These are phyloP conservation scores for Melampsora larici-populina DNA, from an alignment of 1,284 basidiomycete genomes.

Conservation along the genomic window DNA sequence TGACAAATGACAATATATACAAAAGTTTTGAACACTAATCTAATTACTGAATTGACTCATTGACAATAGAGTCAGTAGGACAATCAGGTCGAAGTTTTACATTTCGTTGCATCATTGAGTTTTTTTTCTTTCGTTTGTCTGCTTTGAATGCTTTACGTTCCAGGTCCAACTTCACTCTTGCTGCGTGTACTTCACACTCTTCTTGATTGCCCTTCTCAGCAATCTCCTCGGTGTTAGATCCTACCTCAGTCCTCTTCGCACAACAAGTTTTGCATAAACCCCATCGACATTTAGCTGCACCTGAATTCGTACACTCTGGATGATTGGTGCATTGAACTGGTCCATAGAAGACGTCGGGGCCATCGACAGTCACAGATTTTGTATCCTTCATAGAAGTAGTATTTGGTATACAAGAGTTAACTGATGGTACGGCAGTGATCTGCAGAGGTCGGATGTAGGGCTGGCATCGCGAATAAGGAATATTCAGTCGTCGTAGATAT, in stretches of 20 bases:
- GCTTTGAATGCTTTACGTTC: slow-evolving; percentile 4
- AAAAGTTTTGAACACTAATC: too few species aligned
- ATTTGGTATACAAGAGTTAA: neutral
- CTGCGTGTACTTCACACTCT: slow-evolving; percentile 14
- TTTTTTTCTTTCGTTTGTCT: slow-evolving; percentile 2
- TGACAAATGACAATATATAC: too few species aligned
- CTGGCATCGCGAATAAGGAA: slow-evolving; percentile 56
- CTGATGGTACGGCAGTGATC: neutral
- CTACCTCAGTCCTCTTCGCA: neutral
- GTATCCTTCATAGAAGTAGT: neutral
- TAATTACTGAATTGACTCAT: too few species aligned
- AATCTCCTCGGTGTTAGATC: neutral
- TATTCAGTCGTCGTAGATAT: slow-evolving; percentile 46
- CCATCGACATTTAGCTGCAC: slow-evolving; percentile 9
- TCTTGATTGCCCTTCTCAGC: neutral
- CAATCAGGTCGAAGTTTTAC: too few species aligned
- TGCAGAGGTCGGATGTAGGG: slow-evolving; percentile 53
- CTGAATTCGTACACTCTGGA: slow-evolving; percentile 18
- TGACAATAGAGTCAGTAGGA: too few species aligned
- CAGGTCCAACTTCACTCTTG: slow-evolving; percentile 10
- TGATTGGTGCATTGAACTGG: neutral
- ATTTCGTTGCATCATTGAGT: neutral
- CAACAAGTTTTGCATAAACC: slow-evolving; percentile 25
- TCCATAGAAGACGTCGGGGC: neutral
- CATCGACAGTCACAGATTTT: neutral